Evolutionary conservation across 106 monocot species (phyloP), one percentile per base, ranked within the genome.

Genomic region (Phalaenopsis equestris): DNA sequence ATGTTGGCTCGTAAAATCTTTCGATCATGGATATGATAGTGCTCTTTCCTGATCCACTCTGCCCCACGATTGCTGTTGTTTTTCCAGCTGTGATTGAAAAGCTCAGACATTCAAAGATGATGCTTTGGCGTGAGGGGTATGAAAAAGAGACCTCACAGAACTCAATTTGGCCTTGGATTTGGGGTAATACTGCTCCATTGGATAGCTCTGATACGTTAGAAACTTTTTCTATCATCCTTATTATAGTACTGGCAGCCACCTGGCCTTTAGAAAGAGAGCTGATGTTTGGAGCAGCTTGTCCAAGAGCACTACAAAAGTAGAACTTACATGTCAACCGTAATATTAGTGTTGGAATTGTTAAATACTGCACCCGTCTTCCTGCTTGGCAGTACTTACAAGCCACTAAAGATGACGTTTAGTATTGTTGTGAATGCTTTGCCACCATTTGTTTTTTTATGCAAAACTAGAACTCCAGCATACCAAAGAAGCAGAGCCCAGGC

Each of bases 351-450:
- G 2, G 74, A 75, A 16, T n/a, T 75, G 43, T 42, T 19, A 75
- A 75, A 37, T 43, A 7, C 6, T 75, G 41, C 45, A 75, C 8
- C 11, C 45, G 4, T 43, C 12, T 45, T 75, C n/a, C 16, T n/a
- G 3, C 1, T 23, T n/a, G 21, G 0, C 36, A 45, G 56, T 72
- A 24, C 89, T 86, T 80, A 89, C 89, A 89, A 79, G 19, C 89
- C 89, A 80, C 89, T 81, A 55, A 89, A 79, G 70, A 89, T 85
- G 24, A 81, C 87, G 80, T 84, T 82, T 24, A 89, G 77, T 41
- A 89, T 87, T 17, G 89, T 84, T 7, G 89, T 87, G 73, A 89
- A 87, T 42, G 87, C 89, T 58, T 89, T 84, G 3, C 84, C 89
- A 67, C 89, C 89, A 82, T 84, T 81, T 4, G 87, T 87, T 42